Evolutionary conservation across 495 filamentous ascomycete genomes (phyloP).

Genomic region (Tuber melanosporum): DNA sequence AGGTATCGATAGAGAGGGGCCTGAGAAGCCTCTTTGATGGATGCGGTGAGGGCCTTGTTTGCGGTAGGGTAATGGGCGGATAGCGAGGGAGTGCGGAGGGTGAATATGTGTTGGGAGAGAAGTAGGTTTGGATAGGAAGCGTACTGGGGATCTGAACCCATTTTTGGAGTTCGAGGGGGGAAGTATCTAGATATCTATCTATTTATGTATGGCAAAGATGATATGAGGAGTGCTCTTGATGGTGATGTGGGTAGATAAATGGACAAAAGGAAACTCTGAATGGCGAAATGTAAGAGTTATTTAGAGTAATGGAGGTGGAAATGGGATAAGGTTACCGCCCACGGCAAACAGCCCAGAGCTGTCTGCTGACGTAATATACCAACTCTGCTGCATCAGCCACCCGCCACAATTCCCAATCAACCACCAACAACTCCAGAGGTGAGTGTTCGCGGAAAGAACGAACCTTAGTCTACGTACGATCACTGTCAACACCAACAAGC

Average conservation of each 20-base stretch:
- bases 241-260: slow-evolving; percentile 13
- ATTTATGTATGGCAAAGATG: slow-evolving; percentile 6
- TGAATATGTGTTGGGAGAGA: slow-evolving; percentile 95
- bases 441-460: not conserved
- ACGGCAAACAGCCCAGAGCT: not conserved
- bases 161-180: slow-evolving; percentile 47
- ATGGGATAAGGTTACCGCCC: not conserved
- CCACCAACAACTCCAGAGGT: not conserved
- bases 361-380: not conserved
- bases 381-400: not conserved
- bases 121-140: slow-evolving; percentile 87
- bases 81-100: slow-evolving; percentile 82
- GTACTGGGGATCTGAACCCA: slow-evolving; percentile 97
- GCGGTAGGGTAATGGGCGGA: slow-evolving; percentile 61
- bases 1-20: slow-evolving; percentile 92
- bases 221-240: slow-evolving; percentile 18
- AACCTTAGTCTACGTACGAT: slow-evolving; percentile 6
- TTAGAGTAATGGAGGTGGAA: not conserved
- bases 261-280: not conserved
- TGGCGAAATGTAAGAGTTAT: not conserved
- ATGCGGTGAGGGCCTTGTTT: slow-evolving; percentile 82
- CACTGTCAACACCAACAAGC: slow-evolving; percentile 20
- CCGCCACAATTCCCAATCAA: not conserved
- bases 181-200: not conserved
- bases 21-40: slow-evolving; percentile 89